Evolutionary conservation across 257 asterid genomes (phyloP), one percentile per base, ranked within the genome.

Genomic region (Thymus quinquecostatus): DNA sequence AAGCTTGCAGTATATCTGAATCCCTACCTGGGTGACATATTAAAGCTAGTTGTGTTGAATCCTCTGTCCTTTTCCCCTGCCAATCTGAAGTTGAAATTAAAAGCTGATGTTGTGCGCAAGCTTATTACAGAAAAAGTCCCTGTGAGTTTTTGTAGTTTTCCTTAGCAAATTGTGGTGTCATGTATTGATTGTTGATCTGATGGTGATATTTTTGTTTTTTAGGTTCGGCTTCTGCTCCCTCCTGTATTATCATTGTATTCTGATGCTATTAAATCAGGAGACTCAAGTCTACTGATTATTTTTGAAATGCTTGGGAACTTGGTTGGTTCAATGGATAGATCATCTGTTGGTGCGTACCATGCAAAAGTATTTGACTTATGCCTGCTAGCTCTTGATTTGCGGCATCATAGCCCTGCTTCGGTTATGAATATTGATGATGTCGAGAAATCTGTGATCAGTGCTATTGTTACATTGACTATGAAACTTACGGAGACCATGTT

Each of bases 201-300:
- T 44, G 50, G 38, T 48, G 62, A 10, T 61, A 11, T 33, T 82
- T 63, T 48, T 29, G 1, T 80, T 69, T 66, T 21, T 64, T 84
- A 94, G 99, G 98, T 86, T 56, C 97, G 98, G 27, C 96, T 88
- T 72, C 80, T 88, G 73, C 89, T 94, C 62, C 91, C 98, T 36
- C 93, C 89, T 21, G 65, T 94, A 60, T 53, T 88, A 87, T 78
- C 81, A 59, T 63, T 86, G 80, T 89, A 88, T 79, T 29, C 89
- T 29, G 93, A 88, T 68, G 90, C 96, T 48, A 47, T 86, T 60
- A 68, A 68, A 47, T 79, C 79, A 69, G 97, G 97, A 69, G 97
- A 88, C 44, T 83, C 87, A 8, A 91, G 92, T 79, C 69, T 94
- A 72, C 79, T 96, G 34, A 50, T 71, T 79, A 57, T 82, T 60